phyloP scores from a whole-genome alignment of 352 stramenopile genomes.

The Phytophthora ohioensis region DNA sequence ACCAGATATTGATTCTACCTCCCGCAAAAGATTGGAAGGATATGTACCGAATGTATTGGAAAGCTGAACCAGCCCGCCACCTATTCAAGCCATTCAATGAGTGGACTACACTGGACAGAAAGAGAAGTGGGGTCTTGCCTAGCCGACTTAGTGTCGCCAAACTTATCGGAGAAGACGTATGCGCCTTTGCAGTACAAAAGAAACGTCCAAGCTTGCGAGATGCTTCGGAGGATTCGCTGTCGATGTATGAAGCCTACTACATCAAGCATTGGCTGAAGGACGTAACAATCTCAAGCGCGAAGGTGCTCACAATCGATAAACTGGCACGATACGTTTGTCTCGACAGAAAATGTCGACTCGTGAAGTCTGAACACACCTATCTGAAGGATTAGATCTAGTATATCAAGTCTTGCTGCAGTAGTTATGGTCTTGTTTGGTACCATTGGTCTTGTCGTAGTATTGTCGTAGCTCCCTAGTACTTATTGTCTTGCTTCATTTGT shows the following conservation, averaged over 20 bases:
- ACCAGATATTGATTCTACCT: conserved; percentile 6
- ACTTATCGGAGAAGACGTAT: conserved; percentile 12
- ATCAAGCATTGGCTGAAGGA: conserved; percentile 6
- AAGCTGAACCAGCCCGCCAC: conserved; percentile 3
- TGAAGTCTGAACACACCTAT: conserved; percentile 2
- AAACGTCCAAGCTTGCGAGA: not conserved
- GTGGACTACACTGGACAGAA: conserved; percentile 15
- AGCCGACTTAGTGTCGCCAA: conserved; percentile 18
- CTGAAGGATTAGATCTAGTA: not conserved
- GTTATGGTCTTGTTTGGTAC: conserved; percentile 7
- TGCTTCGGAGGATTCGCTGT: not conserved
- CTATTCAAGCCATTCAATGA: conserved; percentile 14
- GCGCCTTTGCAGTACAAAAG: conserved; percentile 1
- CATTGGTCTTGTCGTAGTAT: conserved; percentile 3
- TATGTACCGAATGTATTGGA: conserved; percentile 10
- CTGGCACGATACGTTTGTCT: conserved; percentile 14
- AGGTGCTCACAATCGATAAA: conserved; percentile 15
- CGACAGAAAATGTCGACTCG: conserved; percentile 7
- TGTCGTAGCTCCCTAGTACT: not conserved
- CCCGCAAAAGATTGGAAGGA: conserved; percentile 14
- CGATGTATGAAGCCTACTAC: conserved; percentile 8
- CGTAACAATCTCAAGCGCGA: not conserved
- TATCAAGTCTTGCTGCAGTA: conserved; percentile 4
- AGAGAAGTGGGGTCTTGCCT: not conserved
- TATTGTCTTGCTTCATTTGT: conserved; percentile 9